Percentiles rank a stretch among this genome's conserved stretches.
Evolutionary conservation across 306 rosid species (phyloP).

Genomic region (Herpetospermum pedunculosum): DNA sequence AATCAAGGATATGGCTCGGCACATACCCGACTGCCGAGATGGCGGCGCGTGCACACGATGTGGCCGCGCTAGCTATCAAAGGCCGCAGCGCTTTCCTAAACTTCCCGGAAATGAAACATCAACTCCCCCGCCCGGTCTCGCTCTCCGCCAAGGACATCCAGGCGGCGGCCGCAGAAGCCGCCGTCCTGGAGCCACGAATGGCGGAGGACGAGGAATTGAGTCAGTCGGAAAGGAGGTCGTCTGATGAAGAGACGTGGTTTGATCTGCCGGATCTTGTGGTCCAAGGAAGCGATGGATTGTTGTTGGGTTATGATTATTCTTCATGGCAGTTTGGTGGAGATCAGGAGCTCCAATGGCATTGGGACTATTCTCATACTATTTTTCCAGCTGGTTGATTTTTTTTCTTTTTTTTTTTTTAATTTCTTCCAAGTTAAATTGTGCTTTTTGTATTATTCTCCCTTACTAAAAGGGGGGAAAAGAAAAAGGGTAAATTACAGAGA

Average conservation of each 20-base stretch:
- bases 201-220: not conserved
- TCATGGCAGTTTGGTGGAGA: conserved; percentile 50
- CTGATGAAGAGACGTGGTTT: not conserved
- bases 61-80: conserved; percentile 8
- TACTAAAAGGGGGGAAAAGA: not conserved
- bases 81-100: conserved; percentile 8
- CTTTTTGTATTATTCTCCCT: not conserved
- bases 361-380: conserved; percentile 27
- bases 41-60: conserved; percentile 14
- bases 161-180: conserved; percentile 1
- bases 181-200: not conserved
- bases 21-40: conserved; percentile 9
- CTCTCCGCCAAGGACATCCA: conserved; percentile 6
- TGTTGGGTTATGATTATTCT: not conserved
- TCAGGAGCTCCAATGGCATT: conserved; percentile 19
- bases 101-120: conserved; percentile 4
- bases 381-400: not conserved
- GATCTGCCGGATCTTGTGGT: conserved; percentile 12
- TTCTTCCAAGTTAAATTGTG: not conserved
- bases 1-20: conserved; percentile 15
- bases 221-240: not conserved
- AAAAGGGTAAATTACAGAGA: not conserved
- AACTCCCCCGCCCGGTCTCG: conserved; percentile 6
- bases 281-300: conserved; percentile 26
- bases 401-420: not conserved